Conservation (phyloP, 225 moss, liverwort and hornwort species). For the Thuidium tamariscinum region DNA sequence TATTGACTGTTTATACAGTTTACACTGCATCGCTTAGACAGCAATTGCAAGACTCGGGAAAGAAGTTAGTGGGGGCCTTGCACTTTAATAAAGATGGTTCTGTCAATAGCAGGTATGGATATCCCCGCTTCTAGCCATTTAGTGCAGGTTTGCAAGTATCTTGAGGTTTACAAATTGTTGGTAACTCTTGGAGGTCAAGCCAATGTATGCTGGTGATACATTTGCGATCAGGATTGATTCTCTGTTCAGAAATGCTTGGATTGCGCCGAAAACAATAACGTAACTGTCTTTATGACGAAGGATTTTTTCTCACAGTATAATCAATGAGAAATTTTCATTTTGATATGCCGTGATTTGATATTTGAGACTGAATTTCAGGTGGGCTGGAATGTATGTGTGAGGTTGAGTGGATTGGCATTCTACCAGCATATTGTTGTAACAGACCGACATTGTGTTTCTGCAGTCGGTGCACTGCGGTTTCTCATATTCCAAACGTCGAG, state of each 20-base stretch:
- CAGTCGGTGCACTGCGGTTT: conserved; percentile 87
- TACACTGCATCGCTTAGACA: conserved; percentile 88
- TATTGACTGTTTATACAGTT: conserved; percentile 41
- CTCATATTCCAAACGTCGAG: conserved; percentile 75
- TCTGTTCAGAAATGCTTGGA: background rate
- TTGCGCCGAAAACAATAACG: background rate
- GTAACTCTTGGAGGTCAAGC: background rate
- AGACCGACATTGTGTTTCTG: background rate
- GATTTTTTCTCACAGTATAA: background rate
- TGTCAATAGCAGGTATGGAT: conserved; percentile 61
- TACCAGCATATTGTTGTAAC: background rate
- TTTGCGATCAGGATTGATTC: background rate
- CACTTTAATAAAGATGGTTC: conserved; percentile 97
- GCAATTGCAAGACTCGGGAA: conserved; percentile 95
- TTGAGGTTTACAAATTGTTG: background rate
- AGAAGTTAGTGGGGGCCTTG: conserved; percentile 84
- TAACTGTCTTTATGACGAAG: background rate
- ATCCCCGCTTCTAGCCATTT: background rate
- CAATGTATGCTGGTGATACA: background rate
- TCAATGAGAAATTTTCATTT: background rate
- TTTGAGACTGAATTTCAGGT: background rate
- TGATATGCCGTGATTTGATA: background rate
- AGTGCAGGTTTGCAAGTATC: background rate
- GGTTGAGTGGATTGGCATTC: background rate
- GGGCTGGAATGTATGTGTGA: background rate